phyloP scores from a whole-genome alignment of 768 basidiomycete species.

The Hericium rajendrae region DNA sequence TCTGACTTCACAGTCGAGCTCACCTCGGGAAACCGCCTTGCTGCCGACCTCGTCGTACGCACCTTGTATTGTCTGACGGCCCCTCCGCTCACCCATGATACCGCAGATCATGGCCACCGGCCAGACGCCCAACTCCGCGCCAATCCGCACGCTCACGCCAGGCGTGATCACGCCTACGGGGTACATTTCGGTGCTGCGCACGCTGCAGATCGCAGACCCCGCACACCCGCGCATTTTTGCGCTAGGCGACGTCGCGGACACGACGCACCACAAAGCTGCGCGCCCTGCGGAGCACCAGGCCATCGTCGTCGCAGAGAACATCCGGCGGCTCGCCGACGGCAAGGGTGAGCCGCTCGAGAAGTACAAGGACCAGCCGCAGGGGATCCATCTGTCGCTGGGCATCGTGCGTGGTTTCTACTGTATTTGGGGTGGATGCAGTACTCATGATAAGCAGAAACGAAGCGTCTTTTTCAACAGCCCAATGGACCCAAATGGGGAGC shows the following conservation, averaged over 20 bases:
- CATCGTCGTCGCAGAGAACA: constrained; percentile 14
- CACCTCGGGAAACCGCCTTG: constrained; percentile 10
- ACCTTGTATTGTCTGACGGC: background rate
- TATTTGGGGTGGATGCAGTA: background rate
- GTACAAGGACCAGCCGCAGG: constrained; percentile 1
- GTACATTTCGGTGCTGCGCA: constrained; percentile 17
- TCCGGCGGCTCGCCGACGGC: constrained; percentile 7
- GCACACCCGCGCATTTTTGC: constrained; percentile 15
- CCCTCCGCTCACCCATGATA: background rate
- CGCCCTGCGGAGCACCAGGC: constrained; percentile 16
- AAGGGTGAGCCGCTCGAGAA: background rate
- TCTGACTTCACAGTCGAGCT: constrained; percentile 13
- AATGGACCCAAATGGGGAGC: constrained; percentile 4
- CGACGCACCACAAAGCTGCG: constrained; percentile 17
- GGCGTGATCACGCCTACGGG: constrained; percentile 8
- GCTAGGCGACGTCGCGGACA: constrained; percentile 20
- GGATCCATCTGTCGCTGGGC: constrained; percentile 19
- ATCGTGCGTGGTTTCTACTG: constrained; percentile 3
- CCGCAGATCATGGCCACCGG: constrained; percentile 23
- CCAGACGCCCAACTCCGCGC: constrained; percentile 18
- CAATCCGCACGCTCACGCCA: constrained; percentile 17
- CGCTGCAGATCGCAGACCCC: constrained; percentile 17
- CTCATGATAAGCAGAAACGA: constrained; percentile 8
- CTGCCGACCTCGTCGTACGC: constrained; percentile 16
- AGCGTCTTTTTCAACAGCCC: constrained; percentile 17